These are phyloP conservation scores for Stromatinia cepivora DNA, from an alignment of 2,329 filamentous ascomycete genomes.

Conservation along the genomic window DNA sequence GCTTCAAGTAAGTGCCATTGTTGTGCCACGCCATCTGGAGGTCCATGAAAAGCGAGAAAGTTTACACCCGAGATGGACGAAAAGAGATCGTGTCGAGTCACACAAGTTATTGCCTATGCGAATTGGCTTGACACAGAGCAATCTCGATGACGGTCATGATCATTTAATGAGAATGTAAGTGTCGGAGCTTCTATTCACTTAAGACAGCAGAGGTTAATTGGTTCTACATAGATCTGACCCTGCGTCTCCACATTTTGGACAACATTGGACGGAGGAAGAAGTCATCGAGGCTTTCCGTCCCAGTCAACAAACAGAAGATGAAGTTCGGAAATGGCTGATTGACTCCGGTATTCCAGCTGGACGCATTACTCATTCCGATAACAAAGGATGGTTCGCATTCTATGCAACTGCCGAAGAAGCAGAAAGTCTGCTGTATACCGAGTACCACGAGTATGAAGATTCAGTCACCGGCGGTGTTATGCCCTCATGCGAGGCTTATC, in stretches of 20 bases:
- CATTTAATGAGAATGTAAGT: slow-evolving; percentile 37
- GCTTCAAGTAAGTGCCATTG: slow-evolving; percentile 23
- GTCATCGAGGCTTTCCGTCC: slow-evolving; percentile 42
- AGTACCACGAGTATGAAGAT: slow-evolving; percentile 49
- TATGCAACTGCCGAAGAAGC: slow-evolving; percentile 42
- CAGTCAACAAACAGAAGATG: slow-evolving; percentile 37
- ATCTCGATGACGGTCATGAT: slow-evolving; percentile 33
- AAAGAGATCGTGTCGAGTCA: slow-evolving; percentile 31
- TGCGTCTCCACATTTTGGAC: slow-evolving; percentile 40
- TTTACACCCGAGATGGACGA: slow-evolving; percentile 33
- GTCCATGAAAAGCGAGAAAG: slow-evolving; percentile 34
- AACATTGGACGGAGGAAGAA: slow-evolving; percentile 41
- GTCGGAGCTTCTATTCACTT: slow-evolving; percentile 26
- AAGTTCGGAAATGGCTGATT: slow-evolving; percentile 42
- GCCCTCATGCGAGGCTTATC: slow-evolving; percentile 44
- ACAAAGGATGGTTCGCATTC: slow-evolving; percentile 44
- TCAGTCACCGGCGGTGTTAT: slow-evolving; percentile 35
- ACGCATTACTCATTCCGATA: slow-evolving; percentile 42
- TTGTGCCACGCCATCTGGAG: slow-evolving; percentile 29
- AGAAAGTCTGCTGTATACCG: slow-evolving; percentile 43
- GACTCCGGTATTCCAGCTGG: slow-evolving; percentile 39
- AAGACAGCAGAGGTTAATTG: neutral
- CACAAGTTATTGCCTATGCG: slow-evolving; percentile 34
- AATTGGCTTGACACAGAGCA: slow-evolving; percentile 34
- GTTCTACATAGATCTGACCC: slow-evolving; percentile 33